These are phyloP conservation scores for Danielia reshetovae DNA, from an alignment of 805 yeast species.

Conservation along the genomic window DNA sequence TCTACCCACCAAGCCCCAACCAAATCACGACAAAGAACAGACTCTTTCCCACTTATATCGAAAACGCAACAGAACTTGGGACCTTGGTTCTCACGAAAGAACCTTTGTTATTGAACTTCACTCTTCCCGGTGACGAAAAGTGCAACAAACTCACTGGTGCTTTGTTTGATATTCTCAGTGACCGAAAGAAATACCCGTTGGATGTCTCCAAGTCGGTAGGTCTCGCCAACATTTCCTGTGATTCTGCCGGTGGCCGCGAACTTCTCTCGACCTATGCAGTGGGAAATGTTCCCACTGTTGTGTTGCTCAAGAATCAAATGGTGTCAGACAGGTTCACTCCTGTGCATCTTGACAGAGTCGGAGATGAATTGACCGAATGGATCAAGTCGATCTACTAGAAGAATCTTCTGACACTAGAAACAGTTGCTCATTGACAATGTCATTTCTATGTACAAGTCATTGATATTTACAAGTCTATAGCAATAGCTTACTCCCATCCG, in stretches of 20 bases:
- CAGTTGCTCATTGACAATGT: background rate
- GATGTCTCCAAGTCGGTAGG: slow-evolving; percentile 44
- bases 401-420: background rate
- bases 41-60: slow-evolving; percentile 39
- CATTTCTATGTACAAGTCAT: background rate
- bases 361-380: slow-evolving; percentile 32
- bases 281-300: slow-evolving; percentile 58
- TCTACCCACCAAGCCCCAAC: slow-evolving; percentile 40
- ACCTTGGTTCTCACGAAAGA: slow-evolving; percentile 47
- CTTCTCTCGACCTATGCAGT: slow-evolving; percentile 54
- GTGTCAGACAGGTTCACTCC: slow-evolving; percentile 37
- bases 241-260: slow-evolving; percentile 59
- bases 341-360: slow-evolving; percentile 15
- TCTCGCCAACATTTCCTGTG: slow-evolving; percentile 70
- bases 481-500: slow-evolving; percentile 61
- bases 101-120: slow-evolving; percentile 71
- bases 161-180: slow-evolving; percentile 40
- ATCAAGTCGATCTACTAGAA: slow-evolving; percentile 19
- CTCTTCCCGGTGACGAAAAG: slow-evolving; percentile 58
- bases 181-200: slow-evolving; percentile 19
- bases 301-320: slow-evolving; percentile 63
- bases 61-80: slow-evolving; percentile 57
- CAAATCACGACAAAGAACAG: slow-evolving; percentile 38
- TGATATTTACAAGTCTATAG: slow-evolving; percentile 1
- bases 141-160: slow-evolving; percentile 62